Evolutionary conservation across 495 filamentous ascomycete genomes (phyloP).

Genomic region (Talaromyces proteolyticus): DNA sequence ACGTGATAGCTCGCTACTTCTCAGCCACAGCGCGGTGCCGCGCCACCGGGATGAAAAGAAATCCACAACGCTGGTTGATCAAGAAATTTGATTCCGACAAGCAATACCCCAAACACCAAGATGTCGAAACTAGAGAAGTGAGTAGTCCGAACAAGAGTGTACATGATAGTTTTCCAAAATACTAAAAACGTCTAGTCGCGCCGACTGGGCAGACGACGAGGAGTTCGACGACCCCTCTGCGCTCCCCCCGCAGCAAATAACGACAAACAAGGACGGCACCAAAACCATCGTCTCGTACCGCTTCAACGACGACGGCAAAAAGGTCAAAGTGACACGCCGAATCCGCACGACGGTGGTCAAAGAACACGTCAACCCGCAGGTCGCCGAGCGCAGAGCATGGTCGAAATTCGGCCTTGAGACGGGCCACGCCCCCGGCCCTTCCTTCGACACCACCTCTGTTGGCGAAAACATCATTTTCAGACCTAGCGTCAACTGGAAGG

Average conservation of each 20-base stretch:
- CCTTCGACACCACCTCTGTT: constrained; percentile 81
- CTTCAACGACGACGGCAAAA: constrained; percentile 88
- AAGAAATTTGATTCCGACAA: constrained; percentile 33
- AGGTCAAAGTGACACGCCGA: constrained; percentile 90
- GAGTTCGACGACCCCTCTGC: constrained; percentile 76
- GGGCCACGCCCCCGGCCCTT: constrained; percentile 58
- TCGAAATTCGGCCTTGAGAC: constrained; percentile 87
- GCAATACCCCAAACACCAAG: constrained; percentile 16
- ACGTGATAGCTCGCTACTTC: constrained; percentile 7
- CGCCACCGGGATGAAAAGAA: constrained; percentile 21
- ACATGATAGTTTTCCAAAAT: background rate
- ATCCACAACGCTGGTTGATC: constrained; percentile 45
- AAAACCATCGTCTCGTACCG: constrained; percentile 90
- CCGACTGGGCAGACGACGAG: constrained; percentile 97
- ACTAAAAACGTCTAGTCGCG: constrained; percentile 37
- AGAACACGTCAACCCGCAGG: constrained; percentile 91
- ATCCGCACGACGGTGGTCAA: constrained; percentile 85
- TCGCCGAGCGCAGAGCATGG: constrained; percentile 90
- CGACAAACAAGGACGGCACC: constrained; percentile 94
- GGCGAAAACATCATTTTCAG: constrained; percentile 97
- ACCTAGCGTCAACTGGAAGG: constrained; percentile 85
- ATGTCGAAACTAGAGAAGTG: constrained; percentile 46
- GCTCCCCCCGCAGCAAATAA: constrained; percentile 79
- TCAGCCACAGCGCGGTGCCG: constrained; percentile 1
- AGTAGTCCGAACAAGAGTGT: no score